Base-by-base conservation (phyloP, 2,329 filamentous ascomycete species). In the Fusarium protoensiforme region DNA sequence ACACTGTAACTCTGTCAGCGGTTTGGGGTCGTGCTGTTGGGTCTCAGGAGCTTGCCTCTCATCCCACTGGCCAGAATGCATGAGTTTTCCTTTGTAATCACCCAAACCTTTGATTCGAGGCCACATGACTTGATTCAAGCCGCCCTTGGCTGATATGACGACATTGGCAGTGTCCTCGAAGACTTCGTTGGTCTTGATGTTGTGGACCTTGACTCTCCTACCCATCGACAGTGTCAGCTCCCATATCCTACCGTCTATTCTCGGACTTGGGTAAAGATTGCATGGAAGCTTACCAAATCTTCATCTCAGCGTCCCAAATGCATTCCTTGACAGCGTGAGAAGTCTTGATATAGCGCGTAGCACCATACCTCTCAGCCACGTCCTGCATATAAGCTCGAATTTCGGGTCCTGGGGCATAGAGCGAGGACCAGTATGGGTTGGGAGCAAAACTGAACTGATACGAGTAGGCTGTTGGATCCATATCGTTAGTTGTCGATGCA, bases 391-490 rank as follows among this genome's bases (percentile, higher is more conserved):
- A 69, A 22, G 56, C 63, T 7, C 67, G 58, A 20, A 69, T 69
- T 22, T 69, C 67, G 38, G 57, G 48, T 6, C 57, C 63, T 29
- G 67, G 63, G 20, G 64, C 67, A 36, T 69, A 69, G 9, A 69
- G 41, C 14, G 48, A 58, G 16, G 67, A 69, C 67, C 67, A 69
- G 31, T 62, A 62, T 18, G 57, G 57, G 18, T 68, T 70, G 1
- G 68, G 61, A 8, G 60, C 68, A 46, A 70, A 70, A 1, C 36
- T 51, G 41, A 64, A 70, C 14, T 70, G 65, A 22, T 70, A 70
- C 0, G 65, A 68, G 20, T 70, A 60, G n/a, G 66, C 66, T 68
- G 3, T 53, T 9, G 13, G 29, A 2, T 3, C 22, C 5, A 5
- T 2, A 27, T 22, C 5, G 56, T 18, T 31, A 24, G 16, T 4